Base-by-base conservation (phyloP, 306 rosid species). In the Trifolium repens region DNA sequence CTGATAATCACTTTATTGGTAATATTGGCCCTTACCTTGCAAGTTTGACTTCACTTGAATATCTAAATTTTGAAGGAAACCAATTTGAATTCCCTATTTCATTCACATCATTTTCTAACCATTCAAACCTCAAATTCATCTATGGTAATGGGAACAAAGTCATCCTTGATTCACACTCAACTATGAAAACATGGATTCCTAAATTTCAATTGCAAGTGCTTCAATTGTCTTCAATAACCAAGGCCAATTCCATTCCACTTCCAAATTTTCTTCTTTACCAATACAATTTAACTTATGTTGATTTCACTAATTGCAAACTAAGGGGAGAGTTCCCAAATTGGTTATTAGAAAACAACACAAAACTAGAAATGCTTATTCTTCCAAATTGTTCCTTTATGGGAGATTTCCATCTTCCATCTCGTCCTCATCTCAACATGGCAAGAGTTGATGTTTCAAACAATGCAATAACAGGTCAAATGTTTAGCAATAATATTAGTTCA, bases 271-370 rank as follows among this genome's bases (percentile, higher is more conserved):
- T 70, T 52, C 13, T 34, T 15, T 30, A 52, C 74, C 74, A 70
- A 17, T 0, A 50, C 24, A 34, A 32, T 49, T 32, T 70, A 40
- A 32, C 62, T 9, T 0, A 4, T 70, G 47, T 70, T 1, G 74
- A 70, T 16, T n/a, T 50, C 46, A 50, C 46, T n/a, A 26, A 30
- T 1, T 70, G 74, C 7, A 70, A 70, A 70, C 40, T 70, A 5
- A 16, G 5, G 0, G 67, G 74, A 34, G 63, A 50, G 46, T 70
- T 70, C 15, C 74, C 74, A 32, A 70, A 34, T 5, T 70, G 62
- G 62, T 70, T 70, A 58, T n/a, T 70, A 42, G 62, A n/a, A 52
- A 70, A 70, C 62, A 70, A 70, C 74, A 52, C 74, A n/a, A n/a
- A 70, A 30, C 2, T 70, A 32, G 14, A 11, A 49, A 8, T 8